phyloP scores from a whole-genome alignment of 2,329 filamentous ascomycete species.

The Fusarium graminum region DNA sequence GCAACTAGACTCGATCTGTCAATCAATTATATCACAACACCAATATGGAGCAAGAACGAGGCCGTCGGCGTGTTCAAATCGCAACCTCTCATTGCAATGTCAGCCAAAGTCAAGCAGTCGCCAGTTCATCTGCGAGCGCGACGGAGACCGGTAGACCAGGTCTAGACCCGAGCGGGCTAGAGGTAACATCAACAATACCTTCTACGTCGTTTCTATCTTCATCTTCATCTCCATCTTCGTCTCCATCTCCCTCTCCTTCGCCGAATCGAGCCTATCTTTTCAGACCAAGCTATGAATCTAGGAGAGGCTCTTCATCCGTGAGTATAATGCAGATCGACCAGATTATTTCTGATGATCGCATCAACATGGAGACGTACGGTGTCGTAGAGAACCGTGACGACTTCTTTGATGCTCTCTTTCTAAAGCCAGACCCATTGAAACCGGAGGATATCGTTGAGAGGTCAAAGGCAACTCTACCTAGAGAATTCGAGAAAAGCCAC shows the following conservation, averaged over 20 bases:
- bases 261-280: conserved; percentile 30
- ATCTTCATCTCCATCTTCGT: background rate
- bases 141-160: conserved; percentile 24
- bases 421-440: conserved; percentile 57
- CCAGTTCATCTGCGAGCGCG: conserved; percentile 11
- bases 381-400: conserved; percentile 60
- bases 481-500: conserved; percentile 60
- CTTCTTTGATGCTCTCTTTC: conserved; percentile 63
- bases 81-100: conserved; percentile 7
- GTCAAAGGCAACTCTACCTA: conserved; percentile 61
- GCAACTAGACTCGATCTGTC: background rate
- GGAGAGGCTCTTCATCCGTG: conserved; percentile 47
- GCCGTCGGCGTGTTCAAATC: conserved; percentile 18
- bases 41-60: conserved; percentile 24
- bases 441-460: conserved; percentile 57
- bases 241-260: conserved; percentile 1
- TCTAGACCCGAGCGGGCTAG: conserved; percentile 45
- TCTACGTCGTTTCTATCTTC: conserved; percentile 10
- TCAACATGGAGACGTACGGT: conserved; percentile 58
- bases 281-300: conserved; percentile 43
- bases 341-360: conserved; percentile 52
- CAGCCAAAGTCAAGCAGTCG: conserved; percentile 22
- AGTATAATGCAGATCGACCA: conserved; percentile 54
- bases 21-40: conserved; percentile 8
- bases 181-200: conserved; percentile 12